These are phyloP conservation scores for Trichoderma guizhouense DNA, from an alignment of 2,329 filamentous ascomycete species.

Conservation along the genomic window DNA sequence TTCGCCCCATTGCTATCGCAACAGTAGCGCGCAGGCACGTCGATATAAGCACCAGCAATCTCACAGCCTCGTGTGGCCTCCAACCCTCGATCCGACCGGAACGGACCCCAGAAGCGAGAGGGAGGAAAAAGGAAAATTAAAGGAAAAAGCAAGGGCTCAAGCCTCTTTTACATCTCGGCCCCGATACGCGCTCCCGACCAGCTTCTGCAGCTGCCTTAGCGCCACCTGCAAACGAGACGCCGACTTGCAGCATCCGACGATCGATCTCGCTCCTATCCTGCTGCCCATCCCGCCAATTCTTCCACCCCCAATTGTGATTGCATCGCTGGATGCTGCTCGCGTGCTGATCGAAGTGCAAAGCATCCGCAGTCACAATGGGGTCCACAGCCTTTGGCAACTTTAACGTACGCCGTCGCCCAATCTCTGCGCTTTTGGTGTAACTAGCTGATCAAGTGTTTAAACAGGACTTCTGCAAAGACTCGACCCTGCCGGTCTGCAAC, in stretches of 20 bases:
- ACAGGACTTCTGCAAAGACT: slow-evolving; percentile 79
- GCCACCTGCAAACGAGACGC: slow-evolving; percentile 8
- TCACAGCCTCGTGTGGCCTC: background rate
- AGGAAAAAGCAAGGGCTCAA: background rate
- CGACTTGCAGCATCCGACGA: slow-evolving; percentile 5
- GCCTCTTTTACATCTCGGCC: background rate
- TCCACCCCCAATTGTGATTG: slow-evolving; percentile 13
- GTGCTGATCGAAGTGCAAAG: background rate
- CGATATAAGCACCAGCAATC: background rate
- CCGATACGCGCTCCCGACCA: background rate
- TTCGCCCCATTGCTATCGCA: slow-evolving; percentile 13
- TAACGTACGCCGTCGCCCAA: slow-evolving; percentile 40
- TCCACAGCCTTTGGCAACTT: slow-evolving; percentile 62
- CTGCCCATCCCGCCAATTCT: background rate
- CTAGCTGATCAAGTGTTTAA: slow-evolving; percentile 27
- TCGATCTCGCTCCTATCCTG: background rate
- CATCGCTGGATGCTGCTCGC: slow-evolving; percentile 4
- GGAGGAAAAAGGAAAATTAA: background rate
- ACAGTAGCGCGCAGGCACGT: slow-evolving; percentile 6
- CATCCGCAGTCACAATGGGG: slow-evolving; percentile 46
- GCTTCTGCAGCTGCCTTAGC: slow-evolving; percentile 13
- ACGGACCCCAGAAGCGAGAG: background rate
- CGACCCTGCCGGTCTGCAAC: slow-evolving; percentile 80
- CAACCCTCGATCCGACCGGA: slow-evolving; percentile 5
- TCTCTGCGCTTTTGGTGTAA: slow-evolving; percentile 12